Conservation (phyloP, 2,329 filamentous ascomycete genomes). For the Sclerotiophoma versabilis region DNA sequence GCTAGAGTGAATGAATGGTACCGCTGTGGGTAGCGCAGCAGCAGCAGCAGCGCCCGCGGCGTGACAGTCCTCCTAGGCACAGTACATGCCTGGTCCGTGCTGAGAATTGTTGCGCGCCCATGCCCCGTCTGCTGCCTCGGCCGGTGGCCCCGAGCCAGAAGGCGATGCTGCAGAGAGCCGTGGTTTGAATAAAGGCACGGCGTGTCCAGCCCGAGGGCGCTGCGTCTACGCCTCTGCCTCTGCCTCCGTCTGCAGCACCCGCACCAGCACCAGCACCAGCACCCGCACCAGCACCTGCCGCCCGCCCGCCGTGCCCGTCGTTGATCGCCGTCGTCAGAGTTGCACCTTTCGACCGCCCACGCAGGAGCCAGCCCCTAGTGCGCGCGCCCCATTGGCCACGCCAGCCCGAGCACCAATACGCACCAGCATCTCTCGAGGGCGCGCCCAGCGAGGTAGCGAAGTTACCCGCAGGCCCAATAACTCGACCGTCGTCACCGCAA, state of each 20-base stretch:
- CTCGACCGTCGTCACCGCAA: slow-evolving; percentile 35
- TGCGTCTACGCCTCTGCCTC: background rate
- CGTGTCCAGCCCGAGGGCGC: background rate
- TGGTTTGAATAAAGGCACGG: slow-evolving; percentile 3
- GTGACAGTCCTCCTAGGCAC: slow-evolving; percentile 11
- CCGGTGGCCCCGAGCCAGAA: slow-evolving; percentile 6
- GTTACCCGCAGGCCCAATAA: slow-evolving; percentile 23
- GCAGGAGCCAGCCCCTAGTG: slow-evolving; percentile 34
- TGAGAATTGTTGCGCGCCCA: background rate
- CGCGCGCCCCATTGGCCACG: slow-evolving; percentile 29
- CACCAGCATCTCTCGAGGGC: slow-evolving; percentile 27
- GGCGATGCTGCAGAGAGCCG: background rate
- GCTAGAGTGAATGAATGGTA: slow-evolving; percentile 5
- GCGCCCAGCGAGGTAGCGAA: slow-evolving; percentile 22
- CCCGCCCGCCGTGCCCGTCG: background rate
- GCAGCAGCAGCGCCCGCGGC: slow-evolving; percentile 10
- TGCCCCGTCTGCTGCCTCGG: slow-evolving; percentile 5
- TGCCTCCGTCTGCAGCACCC: background rate
- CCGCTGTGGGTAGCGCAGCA: slow-evolving; percentile 3
- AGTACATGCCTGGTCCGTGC: slow-evolving; percentile 7
- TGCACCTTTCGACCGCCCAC: slow-evolving; percentile 32
- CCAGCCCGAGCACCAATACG: slow-evolving; percentile 22
- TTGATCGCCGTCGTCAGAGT: slow-evolving; percentile 32
- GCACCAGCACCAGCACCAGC: background rate
- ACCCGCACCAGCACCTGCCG: background rate